Evolutionary conservation across 139 green algal genomes (phyloP).

Genomic region (Tetradesmus obliquus): DNA sequence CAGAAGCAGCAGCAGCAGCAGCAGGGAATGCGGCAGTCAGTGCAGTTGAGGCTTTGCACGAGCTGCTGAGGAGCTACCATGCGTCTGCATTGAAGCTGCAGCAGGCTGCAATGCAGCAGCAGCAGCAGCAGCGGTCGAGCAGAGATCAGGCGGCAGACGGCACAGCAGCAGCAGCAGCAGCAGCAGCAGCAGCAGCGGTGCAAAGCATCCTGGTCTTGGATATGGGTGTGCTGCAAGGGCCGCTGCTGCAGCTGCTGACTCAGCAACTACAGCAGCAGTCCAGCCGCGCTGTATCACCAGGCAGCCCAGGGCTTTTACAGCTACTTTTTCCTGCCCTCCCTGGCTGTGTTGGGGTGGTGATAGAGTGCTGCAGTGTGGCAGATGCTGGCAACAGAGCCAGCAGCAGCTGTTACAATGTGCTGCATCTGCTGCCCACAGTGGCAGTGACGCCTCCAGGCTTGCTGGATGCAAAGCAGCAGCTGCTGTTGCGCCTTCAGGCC

Average conservation of each 20-base stretch:
- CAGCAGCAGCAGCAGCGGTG: not conserved
- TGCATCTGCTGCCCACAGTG: not conserved
- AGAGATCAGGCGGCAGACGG: not conserved
- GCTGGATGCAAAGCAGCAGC: constrained; percentile 16
- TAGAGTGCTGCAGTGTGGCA: constrained; percentile 8
- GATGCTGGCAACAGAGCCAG: not conserved
- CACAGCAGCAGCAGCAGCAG: not conserved
- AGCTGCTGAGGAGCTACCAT: not conserved
- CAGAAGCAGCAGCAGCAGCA: not conserved
- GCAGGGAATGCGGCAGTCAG: not conserved
- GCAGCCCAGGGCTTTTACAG: not conserved
- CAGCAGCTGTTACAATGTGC: not conserved
- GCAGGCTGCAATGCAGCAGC: not conserved
- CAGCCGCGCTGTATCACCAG: not conserved
- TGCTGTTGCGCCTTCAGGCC: not conserved
- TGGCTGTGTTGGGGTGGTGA: constrained; percentile 10
- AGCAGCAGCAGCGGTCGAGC: constrained; percentile 13
- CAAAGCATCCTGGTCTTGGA: constrained; percentile 21
- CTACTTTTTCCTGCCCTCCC: not conserved
- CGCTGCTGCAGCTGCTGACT: not conserved
- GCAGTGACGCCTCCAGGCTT: constrained; percentile 4
- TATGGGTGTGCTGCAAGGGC: not conserved
- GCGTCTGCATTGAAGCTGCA: not conserved
- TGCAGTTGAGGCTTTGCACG: not conserved
- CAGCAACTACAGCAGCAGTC: not conserved